Evolutionary conservation across 257 asterid genomes (phyloP), one percentile per base, ranked within the genome.

Genomic region (Petunia axillaris): DNA sequence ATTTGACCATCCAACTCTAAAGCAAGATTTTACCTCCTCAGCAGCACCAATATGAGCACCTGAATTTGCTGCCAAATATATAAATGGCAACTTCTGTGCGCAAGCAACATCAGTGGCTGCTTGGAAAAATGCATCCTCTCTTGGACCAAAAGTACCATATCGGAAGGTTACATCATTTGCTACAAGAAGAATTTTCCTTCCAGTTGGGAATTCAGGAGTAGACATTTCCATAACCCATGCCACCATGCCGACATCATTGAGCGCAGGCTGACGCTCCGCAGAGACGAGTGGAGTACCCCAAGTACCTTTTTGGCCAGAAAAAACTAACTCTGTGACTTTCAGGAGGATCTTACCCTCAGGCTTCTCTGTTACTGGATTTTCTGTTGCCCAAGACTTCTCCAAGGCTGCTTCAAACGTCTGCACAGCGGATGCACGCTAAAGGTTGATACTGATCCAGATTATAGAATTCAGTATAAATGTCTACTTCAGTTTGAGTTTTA

Each of bases 1-100:
- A 79, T 96, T 98, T 5, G 98, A 94, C 99, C 99, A 96, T 25
- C 99, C 98, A 62, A 96, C 94, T 91, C 82, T 94, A 79, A 96
- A 96, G 92, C 98, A 96, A 75, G 98, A 92, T 74, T 96, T 96
- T 25, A 96, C 97, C 86, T 96, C 99, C 86, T 96, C 99, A 1
- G 99, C 98, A 3, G 93, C 95, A 59, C 97, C 98, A 75, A 96
- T 94, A n/a, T 98, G 98, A 43, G 99, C 99, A 25, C 99, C 99
- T 0, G 99, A 91, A 88, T 96, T 96, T 64, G 98, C 99, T 25
- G 99, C 98, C 38, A 96, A 91, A 84, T 96, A 96, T 81, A 96
- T 90, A 53, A 96, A 93, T 75, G 99, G 99, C 78, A 96, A 82
- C 79, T 93, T 94, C 81, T 85, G 90, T 11, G 86, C 15, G 60